Base-by-base conservation (phyloP, 768 basidiomycete species). In the Coprinellus micaceus region DNA sequence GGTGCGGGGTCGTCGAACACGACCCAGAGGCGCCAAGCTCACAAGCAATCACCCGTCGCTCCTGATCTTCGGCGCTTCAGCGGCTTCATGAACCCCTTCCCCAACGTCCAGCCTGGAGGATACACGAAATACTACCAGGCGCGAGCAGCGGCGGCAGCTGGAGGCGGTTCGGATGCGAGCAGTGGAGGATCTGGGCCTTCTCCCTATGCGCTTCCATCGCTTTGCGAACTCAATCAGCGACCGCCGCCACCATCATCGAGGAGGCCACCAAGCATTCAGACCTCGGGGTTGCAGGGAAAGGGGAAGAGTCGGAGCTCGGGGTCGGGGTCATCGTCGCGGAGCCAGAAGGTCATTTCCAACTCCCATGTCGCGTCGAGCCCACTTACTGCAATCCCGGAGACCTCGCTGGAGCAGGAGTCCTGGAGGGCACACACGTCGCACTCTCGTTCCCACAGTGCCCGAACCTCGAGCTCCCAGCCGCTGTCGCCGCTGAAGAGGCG, bases 51-150 rank as follows among this genome's bases (percentile, higher is more conserved):
- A 25, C 54, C 60, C n/a, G 59, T 67, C 19, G 72, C 76, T 7
- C 76, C 76, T 17, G 71, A 72, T 33, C 66, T 76, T 7, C 55
- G 65, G 10, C 70, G 71, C 53, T 73, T 71, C 64, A 69, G 69
- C 53, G 69, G 67, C 36, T 72, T 76, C 56, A 61, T 61, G 30
- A 67, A 64, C 21, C 75, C 76, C 0, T 77, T 78, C 57, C 76
- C 76, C 7, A 64, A 64, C 4, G 72, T 78, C 28, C 65, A 70
- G 2, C 62, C 65, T 22, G 77, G 77, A 17, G 76, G 75, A n/a
- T 78, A 78, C 63, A 70, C 60, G 22, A 67, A 64, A 57, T 78
- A 75, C 56, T 78, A 78, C 59, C 61, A 63, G 43, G 58, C 58
- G 13, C 62, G 64, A 52, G 60, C 40, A 43, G 40, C 40, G 36